These are phyloP conservation scores for Calocybe indica DNA, from an alignment of 768 basidiomycete genomes.

Conservation along the genomic window DNA sequence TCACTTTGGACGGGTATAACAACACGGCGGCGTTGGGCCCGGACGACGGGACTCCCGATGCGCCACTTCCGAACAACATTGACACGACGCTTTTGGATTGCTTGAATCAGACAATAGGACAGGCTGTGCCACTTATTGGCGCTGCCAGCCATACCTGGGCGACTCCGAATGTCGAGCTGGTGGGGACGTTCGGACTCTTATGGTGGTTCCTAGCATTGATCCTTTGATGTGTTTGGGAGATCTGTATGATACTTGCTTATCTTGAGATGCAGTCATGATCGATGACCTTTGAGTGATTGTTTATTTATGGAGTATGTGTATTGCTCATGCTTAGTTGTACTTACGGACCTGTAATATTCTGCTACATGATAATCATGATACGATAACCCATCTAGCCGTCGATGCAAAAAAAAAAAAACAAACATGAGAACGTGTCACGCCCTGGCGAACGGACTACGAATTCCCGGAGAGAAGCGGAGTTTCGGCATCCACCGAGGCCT, in stretches of 20 bases:
- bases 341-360: too few relatives aligned
- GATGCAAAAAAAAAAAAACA: too few relatives aligned
- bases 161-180: constrained; percentile 12
- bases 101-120: constrained; percentile 57
- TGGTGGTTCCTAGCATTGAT: constrained; percentile 8
- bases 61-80: constrained; percentile 47
- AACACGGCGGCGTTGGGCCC: constrained; percentile 44
- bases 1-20: constrained; percentile 64
- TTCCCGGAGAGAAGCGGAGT: too few relatives aligned
- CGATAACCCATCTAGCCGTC: too few relatives aligned
- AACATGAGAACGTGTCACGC: too few relatives aligned
- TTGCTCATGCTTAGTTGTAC: too few relatives aligned
- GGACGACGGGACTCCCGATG: constrained; percentile 32
- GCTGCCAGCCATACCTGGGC: constrained; percentile 15
- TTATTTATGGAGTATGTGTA: neutral
- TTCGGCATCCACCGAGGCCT: too few relatives aligned
- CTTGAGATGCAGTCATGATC: neutral
- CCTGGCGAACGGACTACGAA: too few relatives aligned
- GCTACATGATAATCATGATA: too few relatives aligned
- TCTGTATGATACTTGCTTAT: neutral
- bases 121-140: constrained; percentile 50
- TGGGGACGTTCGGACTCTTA: constrained; percentile 16
- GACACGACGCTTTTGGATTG: constrained; percentile 47
- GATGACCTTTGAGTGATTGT: neutral
- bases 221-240: too few relatives aligned